Evolutionary conservation across 2,329 filamentous ascomycete genomes (phyloP), one percentile per base, ranked within the genome.

Genomic region (Rutstroemia sp.): DNA sequence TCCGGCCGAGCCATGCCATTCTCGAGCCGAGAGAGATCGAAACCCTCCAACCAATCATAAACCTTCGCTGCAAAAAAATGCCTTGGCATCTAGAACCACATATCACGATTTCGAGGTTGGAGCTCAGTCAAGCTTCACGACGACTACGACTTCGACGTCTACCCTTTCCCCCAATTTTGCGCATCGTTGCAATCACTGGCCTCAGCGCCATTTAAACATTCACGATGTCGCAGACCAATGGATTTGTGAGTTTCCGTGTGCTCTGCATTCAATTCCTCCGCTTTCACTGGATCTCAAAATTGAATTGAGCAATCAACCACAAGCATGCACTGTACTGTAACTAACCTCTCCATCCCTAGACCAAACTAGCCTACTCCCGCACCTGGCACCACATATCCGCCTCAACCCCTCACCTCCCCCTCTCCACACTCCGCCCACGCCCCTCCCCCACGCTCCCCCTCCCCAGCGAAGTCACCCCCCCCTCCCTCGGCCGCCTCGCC

Each of bases 311-410:
- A 34, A 34, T 34, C 30, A 12, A 34, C 30, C 30, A 34, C 10
- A 34, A 34, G 30, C 30, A 34, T 4, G 30, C 30, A 34, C 9
- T 34, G 12, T 12, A 34, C 30, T 34, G 7, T 23, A 45, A 21
- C 42, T 45, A 45, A 45, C 42, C 2, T 23, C 42, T 21, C 10
- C 39, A 39, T 9, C 23, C 25, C 37, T 66, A 97, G 92, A 97
- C 94, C 60, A 89, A 89, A 70, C 87, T 99, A 63, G 92, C 94
- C 76, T 99, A 97, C 80, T 92, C 92, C 47, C 87, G 95, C 68
- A 84, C 87, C 76, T 99, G 95, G 94, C 94, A 99, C 75, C 84
- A 88, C 62, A 71, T 84, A 72, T 97, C 79, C 72, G 94, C 78
- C 74, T 89, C 75, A 68, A 78, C 77, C 64, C 86, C 73, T 72